Conservation (phyloP, 306 rosid genomes). For the Inga leiocalycina region DNA sequence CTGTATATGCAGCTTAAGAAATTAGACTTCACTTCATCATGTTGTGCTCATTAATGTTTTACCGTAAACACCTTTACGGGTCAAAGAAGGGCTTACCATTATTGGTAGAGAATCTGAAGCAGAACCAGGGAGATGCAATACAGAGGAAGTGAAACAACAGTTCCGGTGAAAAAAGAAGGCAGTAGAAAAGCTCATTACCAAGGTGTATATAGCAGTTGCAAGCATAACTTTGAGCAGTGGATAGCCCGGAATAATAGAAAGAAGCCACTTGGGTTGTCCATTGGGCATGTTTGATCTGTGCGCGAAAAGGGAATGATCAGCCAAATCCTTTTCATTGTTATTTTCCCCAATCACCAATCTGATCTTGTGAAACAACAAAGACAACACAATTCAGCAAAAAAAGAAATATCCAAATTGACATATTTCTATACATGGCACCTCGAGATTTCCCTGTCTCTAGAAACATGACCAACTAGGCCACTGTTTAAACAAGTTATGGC, state of each 20-base stretch:
- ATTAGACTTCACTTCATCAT: neutral
- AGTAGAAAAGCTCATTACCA: slow-evolving; percentile 53
- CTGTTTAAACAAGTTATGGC: slow-evolving; percentile 24
- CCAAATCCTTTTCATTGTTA: slow-evolving; percentile 17
- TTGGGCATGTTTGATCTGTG: slow-evolving; percentile 83
- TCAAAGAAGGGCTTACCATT: slow-evolving; percentile 51
- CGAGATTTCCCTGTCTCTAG: neutral
- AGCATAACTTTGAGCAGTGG: slow-evolving; percentile 95
- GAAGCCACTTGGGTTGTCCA: slow-evolving; percentile 99
- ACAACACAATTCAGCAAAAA: slow-evolving; percentile 10
- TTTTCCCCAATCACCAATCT: slow-evolving; percentile 17
- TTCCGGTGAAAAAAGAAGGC: neutral
- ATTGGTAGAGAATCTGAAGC: slow-evolving; percentile 57
- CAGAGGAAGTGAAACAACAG: slow-evolving; percentile 35
- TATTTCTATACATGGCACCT: slow-evolving; percentile 1
- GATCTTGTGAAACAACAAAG: slow-evolving; percentile 23
- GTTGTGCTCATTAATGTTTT: neutral
- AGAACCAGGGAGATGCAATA: slow-evolving; percentile 68
- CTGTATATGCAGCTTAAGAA: neutral
- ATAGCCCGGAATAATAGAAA: slow-evolving; percentile 79
- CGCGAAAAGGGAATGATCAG: slow-evolving; percentile 31
- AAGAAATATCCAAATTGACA: slow-evolving; percentile 4
- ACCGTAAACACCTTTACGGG: slow-evolving; percentile 8
- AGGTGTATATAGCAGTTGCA: slow-evolving; percentile 75
- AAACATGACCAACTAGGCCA: slow-evolving; percentile 25